phyloP scores from a whole-genome alignment of 2,329 filamentous ascomycete genomes.

The Dactylellina sp. region DNA sequence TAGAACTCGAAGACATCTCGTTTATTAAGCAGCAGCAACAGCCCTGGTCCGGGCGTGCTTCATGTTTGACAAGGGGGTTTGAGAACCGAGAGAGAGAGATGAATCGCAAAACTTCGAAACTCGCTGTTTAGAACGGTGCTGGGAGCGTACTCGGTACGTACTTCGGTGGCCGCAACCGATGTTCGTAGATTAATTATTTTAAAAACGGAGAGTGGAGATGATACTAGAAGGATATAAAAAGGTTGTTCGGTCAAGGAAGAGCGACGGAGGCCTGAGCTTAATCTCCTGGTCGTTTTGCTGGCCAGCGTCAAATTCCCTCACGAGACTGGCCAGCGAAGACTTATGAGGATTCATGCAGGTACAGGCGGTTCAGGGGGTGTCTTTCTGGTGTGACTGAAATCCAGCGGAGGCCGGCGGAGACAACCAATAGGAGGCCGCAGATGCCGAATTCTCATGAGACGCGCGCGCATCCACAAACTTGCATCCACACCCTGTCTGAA shows the following conservation, averaged over 20 bases:
- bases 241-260: neutral
- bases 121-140: conserved; percentile 5
- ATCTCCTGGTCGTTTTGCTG: conserved; percentile 21
- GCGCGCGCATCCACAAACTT: conserved; percentile 50
- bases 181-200: neutral
- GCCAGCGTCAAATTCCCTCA: conserved; percentile 47
- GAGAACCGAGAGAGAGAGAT: neutral
- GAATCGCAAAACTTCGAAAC: conserved; percentile 10
- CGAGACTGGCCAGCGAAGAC: conserved; percentile 31
- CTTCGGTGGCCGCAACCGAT: neutral
- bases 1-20: conserved; percentile 34
- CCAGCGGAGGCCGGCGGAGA: conserved; percentile 22
- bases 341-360: conserved; percentile 32
- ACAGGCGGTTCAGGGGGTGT: conserved; percentile 16
- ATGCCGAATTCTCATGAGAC: conserved; percentile 17
- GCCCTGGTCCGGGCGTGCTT: conserved; percentile 42
- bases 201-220: conserved; percentile 5
- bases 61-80: conserved; percentile 26
- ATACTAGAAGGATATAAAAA: conserved; percentile 19
- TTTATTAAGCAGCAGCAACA: neutral
- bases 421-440: conserved; percentile 35
- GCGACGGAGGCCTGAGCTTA: conserved; percentile 20
- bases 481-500: conserved; percentile 7
- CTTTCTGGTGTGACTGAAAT: conserved; percentile 6
- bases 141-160: too few species aligned